Percentiles rank a stretch among this genome's conserved stretches.
These are phyloP conservation scores for Coprinopsis marcescibilis DNA, from an alignment of 768 basidiomycete species.

Conservation along the genomic window DNA sequence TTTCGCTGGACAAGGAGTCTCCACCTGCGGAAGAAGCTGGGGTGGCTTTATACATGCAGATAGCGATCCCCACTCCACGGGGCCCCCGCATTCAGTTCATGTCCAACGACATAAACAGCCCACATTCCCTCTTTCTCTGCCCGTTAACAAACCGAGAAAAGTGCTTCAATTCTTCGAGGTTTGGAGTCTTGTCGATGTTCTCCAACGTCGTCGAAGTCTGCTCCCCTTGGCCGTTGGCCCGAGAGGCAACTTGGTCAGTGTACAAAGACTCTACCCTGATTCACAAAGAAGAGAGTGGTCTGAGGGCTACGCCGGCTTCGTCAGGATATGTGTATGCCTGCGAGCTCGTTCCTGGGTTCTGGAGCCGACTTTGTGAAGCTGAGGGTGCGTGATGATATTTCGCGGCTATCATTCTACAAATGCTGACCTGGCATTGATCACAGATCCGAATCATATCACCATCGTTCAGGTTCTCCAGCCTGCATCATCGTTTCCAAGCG, in stretches of 20 bases:
- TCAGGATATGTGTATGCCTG: slow-evolving; percentile 36
- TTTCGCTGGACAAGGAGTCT: slow-evolving; percentile 13
- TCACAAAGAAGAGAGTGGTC: slow-evolving; percentile 34
- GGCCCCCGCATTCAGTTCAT: slow-evolving; percentile 18
- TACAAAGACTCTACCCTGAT: slow-evolving; percentile 37
- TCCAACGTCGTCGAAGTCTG: slow-evolving; percentile 37
- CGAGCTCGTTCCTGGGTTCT: slow-evolving; percentile 45
- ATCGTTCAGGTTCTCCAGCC: slow-evolving; percentile 43
- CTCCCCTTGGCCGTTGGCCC: slow-evolving; percentile 38
- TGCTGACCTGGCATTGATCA: neutral
- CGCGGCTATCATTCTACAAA: neutral
- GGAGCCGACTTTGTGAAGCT: slow-evolving; percentile 40
- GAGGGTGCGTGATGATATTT: slow-evolving; percentile 28
- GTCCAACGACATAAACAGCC: slow-evolving; percentile 13
- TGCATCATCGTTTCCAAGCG: neutral
- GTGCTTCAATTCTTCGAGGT: neutral
- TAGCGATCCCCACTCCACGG: slow-evolving; percentile 20
- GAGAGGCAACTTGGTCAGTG: slow-evolving; percentile 41
- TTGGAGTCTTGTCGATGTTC: too few species aligned
- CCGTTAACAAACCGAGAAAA: too few species aligned
- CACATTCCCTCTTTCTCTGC: slow-evolving; percentile 17
- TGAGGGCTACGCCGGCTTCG: neutral
- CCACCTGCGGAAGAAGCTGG: slow-evolving; percentile 4
- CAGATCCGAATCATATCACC: slow-evolving; percentile 47
- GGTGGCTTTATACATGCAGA: slow-evolving; percentile 18